Evolutionary conservation across 306 rosid species (phyloP), one percentile per base, ranked within the genome.

Genomic region (Senna tora): DNA sequence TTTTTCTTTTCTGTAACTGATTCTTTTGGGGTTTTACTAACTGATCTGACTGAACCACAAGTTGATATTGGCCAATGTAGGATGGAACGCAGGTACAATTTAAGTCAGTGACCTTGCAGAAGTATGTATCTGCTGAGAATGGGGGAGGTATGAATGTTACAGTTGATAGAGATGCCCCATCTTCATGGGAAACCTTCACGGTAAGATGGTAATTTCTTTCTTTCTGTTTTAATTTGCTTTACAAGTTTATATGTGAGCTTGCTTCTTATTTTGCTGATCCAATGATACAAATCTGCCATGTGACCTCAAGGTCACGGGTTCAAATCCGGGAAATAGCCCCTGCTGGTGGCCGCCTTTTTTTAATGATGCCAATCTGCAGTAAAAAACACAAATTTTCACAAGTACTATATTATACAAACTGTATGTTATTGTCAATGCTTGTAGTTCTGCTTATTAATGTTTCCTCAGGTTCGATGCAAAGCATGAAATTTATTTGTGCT

Each of bases 121-220:
- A 89, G 77, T 86, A 85, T 84, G 85, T 94, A 33, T 77, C 85
- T 65, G 92, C 96, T 7, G 98, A 94, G 25, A 86, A 94, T 86
- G 92, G 91, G 6, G 98, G 97, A 79, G 97, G 92, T 53, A 38
- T 75, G 79, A 81, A 82, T 75, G 91, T 93, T 53, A 80, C 91
- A 2, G 91, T 89, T 72, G 80, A 77, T 74, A 84, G 89, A 84
- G 97, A 91, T 74, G 70, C n/a, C 11, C 67, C 96, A 22, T 93
- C 98, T 82, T 87, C 88, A 17, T 93, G 97, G 97, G 96, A 91
- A 84, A 91, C 91, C 79, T 89, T 93, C 83, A 81, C 77, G 88
- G 97, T 93, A 60, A 75, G 86, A 56, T 80, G 57, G 53, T 50
- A 19, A 65, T 43, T 58, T 30, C 70, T 55, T 61, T 42, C 49